phyloP scores from a whole-genome alignment of 192 early-diverging fungal genomes.

The Coemansia brasiliensis region DNA sequence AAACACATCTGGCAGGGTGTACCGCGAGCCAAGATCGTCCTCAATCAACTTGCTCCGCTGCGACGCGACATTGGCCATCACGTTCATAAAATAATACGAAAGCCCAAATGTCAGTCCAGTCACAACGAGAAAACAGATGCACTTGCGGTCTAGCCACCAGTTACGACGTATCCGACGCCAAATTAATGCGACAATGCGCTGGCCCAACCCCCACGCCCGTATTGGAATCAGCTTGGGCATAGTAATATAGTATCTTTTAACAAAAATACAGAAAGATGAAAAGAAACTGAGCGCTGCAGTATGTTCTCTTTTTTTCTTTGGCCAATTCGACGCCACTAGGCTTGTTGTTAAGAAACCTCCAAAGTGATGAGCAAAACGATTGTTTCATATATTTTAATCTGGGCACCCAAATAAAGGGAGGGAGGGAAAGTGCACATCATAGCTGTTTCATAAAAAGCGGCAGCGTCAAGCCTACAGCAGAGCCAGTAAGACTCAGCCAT shows the following conservation, averaged over 20 bases:
- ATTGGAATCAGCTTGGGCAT: conserved; percentile 8
- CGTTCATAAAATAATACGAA: conserved; percentile 61
- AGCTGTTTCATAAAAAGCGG: too few relatives aligned
- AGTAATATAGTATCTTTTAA: not conserved
- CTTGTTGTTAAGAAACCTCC: too few relatives aligned
- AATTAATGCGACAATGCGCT: conserved; percentile 3
- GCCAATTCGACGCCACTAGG: too few relatives aligned
- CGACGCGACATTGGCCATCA: conserved; percentile 66
- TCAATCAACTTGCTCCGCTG: conserved; percentile 55
- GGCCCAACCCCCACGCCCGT: conserved; percentile 9
- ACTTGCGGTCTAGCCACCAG: conserved; percentile 56
- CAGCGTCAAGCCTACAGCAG: conserved; percentile 38
- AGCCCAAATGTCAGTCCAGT: conserved; percentile 34
- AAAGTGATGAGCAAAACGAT: not conserved
- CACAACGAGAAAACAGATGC: conserved; percentile 30
- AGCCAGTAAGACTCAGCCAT: conserved; percentile 38
- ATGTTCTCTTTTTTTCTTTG: too few relatives aligned
- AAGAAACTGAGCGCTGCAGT: too few relatives aligned
- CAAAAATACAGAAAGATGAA: not conserved
- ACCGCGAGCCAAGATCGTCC: conserved; percentile 36
- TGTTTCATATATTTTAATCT: too few relatives aligned
- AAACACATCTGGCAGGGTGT: conserved; percentile 56
- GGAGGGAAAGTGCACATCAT: too few relatives aligned
- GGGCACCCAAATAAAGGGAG: not conserved
- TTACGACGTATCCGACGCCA: conserved; percentile 43